Evolutionary conservation across 2,329 filamentous ascomycete genomes (phyloP), one percentile per base, ranked within the genome.

Genomic region (Phaeosphaeriaceae sp.): DNA sequence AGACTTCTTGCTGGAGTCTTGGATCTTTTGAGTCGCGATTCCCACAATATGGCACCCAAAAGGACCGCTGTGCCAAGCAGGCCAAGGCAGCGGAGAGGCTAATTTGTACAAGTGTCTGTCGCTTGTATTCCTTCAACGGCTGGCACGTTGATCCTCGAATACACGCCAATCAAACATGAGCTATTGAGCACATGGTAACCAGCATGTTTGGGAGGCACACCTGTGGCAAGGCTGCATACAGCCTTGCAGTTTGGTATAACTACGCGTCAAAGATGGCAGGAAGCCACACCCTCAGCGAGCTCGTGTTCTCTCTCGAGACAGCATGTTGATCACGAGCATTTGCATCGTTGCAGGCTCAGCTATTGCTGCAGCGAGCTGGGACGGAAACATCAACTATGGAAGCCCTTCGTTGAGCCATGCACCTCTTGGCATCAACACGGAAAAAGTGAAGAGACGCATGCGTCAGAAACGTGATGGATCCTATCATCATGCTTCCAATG

Each of bases 341-440:
- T 22, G 19, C 19, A 9, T 46, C n/a, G 43, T 22, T 13, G 43
- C 19, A 22, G 22, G 43, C 19, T 13, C 43, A 46, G n/a, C 43
- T 22, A 8, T 46, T 22, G 43, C n/a, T 46, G 43, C 50, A 23
- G 65, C 65, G 32, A 57, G 22, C 23, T 70, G 46, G 42, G 60
- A 66, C 49, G 52, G 58, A 11, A 90, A 90, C 70, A 71, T 90
- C 57, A 90, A 90, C 77, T 91, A 90, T 73, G 79, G 82, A 47
- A 88, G 84, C 66, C 88, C 89, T 13, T 91, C 88, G 1, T 80
- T 83, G 26, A 82, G 87, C 32, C 88, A 91, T 65, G 80, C 83
- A 2, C 78, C 80, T 43, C 80, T 91, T 13, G 88, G 88, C 2
- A 84, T 91, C 48, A 83, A 87, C 24, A 80, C 89, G 11, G 81